These are phyloP conservation scores for Saccharomycopsis capsularis DNA, from an alignment of 805 yeast species.

Conservation along the genomic window DNA sequence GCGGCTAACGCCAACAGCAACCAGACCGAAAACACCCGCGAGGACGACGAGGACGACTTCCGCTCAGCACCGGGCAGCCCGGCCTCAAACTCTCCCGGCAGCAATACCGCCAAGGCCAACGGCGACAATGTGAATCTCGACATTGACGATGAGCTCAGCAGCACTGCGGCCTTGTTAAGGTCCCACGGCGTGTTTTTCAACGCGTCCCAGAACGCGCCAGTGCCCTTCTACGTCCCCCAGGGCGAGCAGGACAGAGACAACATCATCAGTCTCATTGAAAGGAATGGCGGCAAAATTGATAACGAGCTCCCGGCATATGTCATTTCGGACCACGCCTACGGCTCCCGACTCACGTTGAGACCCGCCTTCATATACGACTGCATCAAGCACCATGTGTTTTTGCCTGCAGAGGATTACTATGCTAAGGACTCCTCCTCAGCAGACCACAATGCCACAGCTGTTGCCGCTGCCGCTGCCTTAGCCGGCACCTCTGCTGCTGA, in stretches of 20 bases:
- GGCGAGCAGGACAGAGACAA: slow-evolving; percentile 14
- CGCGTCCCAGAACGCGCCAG: slow-evolving; percentile 1
- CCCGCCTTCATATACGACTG: slow-evolving; percentile 21
- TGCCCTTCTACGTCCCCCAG: slow-evolving; percentile 11
- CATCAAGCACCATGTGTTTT: slow-evolving; percentile 13
- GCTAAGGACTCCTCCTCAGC: neutral
- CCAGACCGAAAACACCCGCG: neutral
- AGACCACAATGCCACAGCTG: slow-evolving; percentile 2
- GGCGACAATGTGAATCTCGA: neutral
- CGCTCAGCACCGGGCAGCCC: slow-evolving; percentile 11
- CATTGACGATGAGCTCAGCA: neutral
- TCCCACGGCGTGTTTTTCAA: slow-evolving; percentile 4
- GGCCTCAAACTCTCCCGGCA: neutral
- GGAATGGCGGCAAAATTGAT: slow-evolving; percentile 21
- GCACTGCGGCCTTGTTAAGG: neutral
- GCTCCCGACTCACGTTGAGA: neutral
- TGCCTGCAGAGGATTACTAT: slow-evolving; percentile 11
- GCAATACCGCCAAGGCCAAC: neutral
- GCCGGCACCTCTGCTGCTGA: neutral
- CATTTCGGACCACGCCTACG: slow-evolving; percentile 9
- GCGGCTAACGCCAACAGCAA: neutral
- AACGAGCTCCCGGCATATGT: slow-evolving; percentile 8
- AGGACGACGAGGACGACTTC: slow-evolving; percentile 4
- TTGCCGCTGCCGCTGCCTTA: slow-evolving; percentile 5
- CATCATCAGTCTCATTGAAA: slow-evolving; percentile 16